phyloP scores from a whole-genome alignment of 2,329 filamentous ascomycete genomes.

The Xylaria sp. region DNA sequence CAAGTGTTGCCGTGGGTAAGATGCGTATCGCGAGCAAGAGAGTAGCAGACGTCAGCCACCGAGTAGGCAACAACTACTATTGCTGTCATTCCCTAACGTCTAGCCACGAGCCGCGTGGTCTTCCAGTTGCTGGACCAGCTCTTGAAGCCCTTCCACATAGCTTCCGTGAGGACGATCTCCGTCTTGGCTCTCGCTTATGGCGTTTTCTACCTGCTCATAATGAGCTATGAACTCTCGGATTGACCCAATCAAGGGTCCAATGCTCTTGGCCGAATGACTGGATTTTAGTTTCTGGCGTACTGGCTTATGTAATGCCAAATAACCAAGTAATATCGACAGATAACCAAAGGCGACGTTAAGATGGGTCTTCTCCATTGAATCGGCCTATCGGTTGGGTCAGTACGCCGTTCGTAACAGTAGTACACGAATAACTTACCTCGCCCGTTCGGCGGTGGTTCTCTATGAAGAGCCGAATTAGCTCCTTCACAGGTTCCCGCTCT shows the following conservation, averaged over 20 bases:
- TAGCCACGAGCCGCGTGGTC: constrained; percentile 37
- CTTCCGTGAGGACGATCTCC: constrained; percentile 39
- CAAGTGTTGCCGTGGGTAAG: background rate
- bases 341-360: constrained; percentile 87
- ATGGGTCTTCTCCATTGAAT: constrained; percentile 75
- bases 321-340: constrained; percentile 81
- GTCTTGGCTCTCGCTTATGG: constrained; percentile 43
- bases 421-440: constrained; percentile 62
- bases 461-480: constrained; percentile 70
- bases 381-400: constrained; percentile 55
- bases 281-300: constrained; percentile 51
- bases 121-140: constrained; percentile 48
- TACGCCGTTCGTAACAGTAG: constrained; percentile 7
- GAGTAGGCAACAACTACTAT: background rate
- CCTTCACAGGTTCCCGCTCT: constrained; percentile 56
- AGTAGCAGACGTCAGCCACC: background rate
- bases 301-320: constrained; percentile 67
- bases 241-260: constrained; percentile 55
- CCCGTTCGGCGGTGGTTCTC: constrained; percentile 67
- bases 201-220: constrained; percentile 55
- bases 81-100: background rate
- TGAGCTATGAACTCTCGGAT: constrained; percentile 61
- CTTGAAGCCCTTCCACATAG: constrained; percentile 48
- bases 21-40: background rate
- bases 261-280: constrained; percentile 50